phyloP scores from a whole-genome alignment of 2,329 filamentous ascomycete species.

The Cladosporium oxysporum region DNA sequence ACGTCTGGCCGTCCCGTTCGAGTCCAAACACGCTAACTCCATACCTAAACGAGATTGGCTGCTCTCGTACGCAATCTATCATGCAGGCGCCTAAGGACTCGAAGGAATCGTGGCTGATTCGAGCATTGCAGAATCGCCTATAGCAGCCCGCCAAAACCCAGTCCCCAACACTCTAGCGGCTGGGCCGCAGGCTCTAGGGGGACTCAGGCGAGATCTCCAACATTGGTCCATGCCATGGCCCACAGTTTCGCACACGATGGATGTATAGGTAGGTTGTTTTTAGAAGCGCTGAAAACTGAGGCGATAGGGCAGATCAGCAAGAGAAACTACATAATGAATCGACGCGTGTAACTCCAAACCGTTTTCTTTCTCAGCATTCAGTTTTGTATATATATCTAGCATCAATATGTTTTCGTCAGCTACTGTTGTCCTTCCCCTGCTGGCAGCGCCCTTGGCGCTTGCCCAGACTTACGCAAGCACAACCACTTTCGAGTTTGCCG shows the following conservation, averaged over 20 bases:
- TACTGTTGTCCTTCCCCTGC: not conserved
- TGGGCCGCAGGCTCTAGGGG: not conserved
- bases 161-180: slow-evolving; percentile 2
- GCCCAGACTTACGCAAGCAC: slow-evolving; percentile 10
- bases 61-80: slow-evolving; percentile 4
- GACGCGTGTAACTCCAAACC: not conserved
- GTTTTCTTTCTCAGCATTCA: not conserved
- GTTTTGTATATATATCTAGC: not conserved
- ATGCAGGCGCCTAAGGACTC: not conserved
- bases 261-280: not conserved
- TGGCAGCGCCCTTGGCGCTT: not conserved
- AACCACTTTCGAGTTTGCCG: slow-evolving; percentile 6
- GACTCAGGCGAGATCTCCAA: slow-evolving; percentile 1
- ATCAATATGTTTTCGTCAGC: slow-evolving; percentile 3
- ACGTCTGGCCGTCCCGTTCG: not conserved
- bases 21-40: not conserved
- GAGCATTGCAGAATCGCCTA: not conserved
- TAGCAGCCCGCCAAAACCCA: not conserved
- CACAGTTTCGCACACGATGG: not conserved
- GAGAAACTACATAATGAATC: not conserved
- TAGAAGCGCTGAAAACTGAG: slow-evolving; percentile 7
- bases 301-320: not conserved
- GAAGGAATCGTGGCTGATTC: not conserved
- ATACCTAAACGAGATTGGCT: not conserved
- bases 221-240: not conserved